Conservation (phyloP, 495 filamentous ascomycete species). For the Hypoxylon intermedium region DNA sequence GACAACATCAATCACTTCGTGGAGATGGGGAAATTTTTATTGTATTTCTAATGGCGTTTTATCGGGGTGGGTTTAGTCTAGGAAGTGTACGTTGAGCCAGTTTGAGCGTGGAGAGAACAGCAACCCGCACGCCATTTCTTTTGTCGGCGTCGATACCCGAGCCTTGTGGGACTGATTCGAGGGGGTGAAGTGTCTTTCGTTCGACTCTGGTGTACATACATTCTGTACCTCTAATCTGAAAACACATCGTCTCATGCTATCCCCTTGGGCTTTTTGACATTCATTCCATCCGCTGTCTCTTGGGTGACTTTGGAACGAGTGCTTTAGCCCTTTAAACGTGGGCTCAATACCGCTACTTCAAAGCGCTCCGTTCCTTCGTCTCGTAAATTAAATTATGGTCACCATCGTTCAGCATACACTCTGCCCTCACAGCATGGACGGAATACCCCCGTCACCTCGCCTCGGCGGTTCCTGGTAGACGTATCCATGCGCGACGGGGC, state of each 20-base stretch:
- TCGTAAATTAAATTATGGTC: neutral
- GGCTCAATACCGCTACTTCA: neutral
- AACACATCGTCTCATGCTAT: conserved; percentile 4
- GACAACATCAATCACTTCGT: neutral
- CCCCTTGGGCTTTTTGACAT: neutral
- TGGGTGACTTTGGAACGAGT: neutral
- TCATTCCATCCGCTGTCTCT: neutral
- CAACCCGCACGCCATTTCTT: conserved; percentile 17
- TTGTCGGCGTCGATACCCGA: conserved; percentile 28
- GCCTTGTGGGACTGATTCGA: conserved; percentile 9
- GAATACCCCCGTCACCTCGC: conserved; percentile 34
- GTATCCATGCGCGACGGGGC: conserved; percentile 63
- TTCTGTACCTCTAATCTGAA: conserved; percentile 10
- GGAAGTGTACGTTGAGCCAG: neutral
- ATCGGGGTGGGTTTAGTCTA: neutral
- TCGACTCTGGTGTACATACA: conserved; percentile 31
- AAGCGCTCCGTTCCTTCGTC: neutral
- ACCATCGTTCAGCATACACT: neutral
- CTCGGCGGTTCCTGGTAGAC: conserved; percentile 51
- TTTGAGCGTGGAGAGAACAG: neutral
- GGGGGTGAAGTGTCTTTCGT: conserved; percentile 18
- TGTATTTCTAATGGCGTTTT: conserved; percentile 23
- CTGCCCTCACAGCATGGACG: conserved; percentile 52
- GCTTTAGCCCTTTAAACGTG: neutral
- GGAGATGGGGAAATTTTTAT: neutral